Evolutionary conservation across 208 protist genomes (phyloP), one percentile per base, ranked within the genome.

Genomic region (Tritrichomonas foetus): DNA sequence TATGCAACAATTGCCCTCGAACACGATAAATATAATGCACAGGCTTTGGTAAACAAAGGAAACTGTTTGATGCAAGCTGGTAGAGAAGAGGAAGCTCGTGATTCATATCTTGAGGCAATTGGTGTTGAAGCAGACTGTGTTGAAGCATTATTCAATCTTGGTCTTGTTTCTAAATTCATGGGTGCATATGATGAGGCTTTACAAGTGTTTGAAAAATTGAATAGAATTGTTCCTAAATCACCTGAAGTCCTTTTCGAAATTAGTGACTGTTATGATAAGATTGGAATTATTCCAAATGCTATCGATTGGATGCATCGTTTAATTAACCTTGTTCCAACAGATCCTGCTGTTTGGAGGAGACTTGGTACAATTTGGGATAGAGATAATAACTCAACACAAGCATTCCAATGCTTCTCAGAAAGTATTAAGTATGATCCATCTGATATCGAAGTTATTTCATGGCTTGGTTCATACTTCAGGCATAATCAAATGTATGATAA

Each of bases 101-200:
- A 80, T 55, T 96, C 97, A 92, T 99, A 98, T 95, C 96, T 97
- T 95, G 96, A 98, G 93, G 98, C 98, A 27, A 97, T 99, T 36
- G 95, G 96, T 25, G 97, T 98, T 69, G 98, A 99, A 93, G 96
- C 97, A 0, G 98, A 99, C 95, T 99, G 98, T 94, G 96, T 98
- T 72, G 98, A 99, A 96, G 98, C 98, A 25, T 97, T 99, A 69
- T 99, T 98, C 96, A 99, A 99, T 94, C 95, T 99, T 39, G 98
- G 94, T 41, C 95, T 99, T 53, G 96, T 97, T 30, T 97, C 97
- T 25, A 98, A 98, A 95, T 95, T 96, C 69, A 95, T 95, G 33
- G 75, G 94, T 0, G 27, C 94, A 14, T 55, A 94, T 53, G 66
- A 94, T 16, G 94, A 93, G 27, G 94, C 95, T 25, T 94, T 99